Conservation (phyloP, 1,139 yeast species). For the Saccharomyces hybrid region DNA sequence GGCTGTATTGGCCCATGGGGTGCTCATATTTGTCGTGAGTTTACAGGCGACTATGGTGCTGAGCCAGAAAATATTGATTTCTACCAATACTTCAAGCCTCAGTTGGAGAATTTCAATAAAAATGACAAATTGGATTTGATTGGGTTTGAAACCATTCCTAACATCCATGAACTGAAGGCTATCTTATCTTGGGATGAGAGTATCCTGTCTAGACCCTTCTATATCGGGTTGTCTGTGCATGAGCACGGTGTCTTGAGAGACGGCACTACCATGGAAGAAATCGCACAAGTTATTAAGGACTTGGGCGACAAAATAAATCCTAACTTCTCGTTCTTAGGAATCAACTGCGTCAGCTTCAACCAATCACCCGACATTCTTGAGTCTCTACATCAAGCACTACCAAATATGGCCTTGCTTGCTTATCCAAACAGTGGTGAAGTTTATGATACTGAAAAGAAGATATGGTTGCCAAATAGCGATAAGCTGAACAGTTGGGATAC, state of each 20-base stretch:
- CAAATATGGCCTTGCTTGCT: constrained; percentile 18
- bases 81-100: constrained; percentile 24
- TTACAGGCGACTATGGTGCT: constrained; percentile 47
- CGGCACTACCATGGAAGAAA: constrained; percentile 23
- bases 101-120: constrained; percentile 20
- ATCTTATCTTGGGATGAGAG: constrained; percentile 24
- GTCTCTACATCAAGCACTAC: constrained; percentile 14
- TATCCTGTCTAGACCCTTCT: constrained; percentile 22
- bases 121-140: constrained; percentile 22
- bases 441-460: constrained; percentile 19
- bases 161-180: constrained; percentile 23
- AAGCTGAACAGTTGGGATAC: constrained; percentile 18
- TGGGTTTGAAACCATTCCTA: constrained; percentile 29
- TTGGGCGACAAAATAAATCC: constrained; percentile 31
- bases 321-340: constrained; percentile 21
- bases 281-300: constrained; percentile 29
- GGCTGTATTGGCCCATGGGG: constrained; percentile 73
- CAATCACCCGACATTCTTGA: constrained; percentile 18
- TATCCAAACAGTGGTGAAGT: constrained; percentile 31
- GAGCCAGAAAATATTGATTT: constrained; percentile 20
- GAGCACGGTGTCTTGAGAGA: constrained; percentile 24
- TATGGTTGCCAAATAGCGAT: neutral
- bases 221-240: constrained; percentile 23
- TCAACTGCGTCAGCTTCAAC: constrained; percentile 25
- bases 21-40: constrained; percentile 58